These are phyloP conservation scores for Fusarium continuum DNA, from an alignment of 2,329 filamentous ascomycete species.

Conservation along the genomic window DNA sequence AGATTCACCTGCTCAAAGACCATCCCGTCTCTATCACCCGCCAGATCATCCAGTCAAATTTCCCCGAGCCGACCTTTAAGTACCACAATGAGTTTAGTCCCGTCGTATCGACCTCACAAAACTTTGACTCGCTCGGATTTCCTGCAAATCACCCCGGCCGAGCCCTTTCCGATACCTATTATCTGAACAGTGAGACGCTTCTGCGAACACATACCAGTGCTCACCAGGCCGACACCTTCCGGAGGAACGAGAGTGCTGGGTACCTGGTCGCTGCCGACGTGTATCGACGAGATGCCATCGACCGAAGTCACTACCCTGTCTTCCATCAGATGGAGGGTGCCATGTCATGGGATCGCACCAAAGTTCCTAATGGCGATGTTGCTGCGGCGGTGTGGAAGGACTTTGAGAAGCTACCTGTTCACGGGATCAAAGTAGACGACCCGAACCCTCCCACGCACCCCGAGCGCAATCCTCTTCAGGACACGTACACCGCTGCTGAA, in stretches of 20 bases:
- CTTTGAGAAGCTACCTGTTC: conserved; percentile 74
- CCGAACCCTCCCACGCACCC: conserved; percentile 80
- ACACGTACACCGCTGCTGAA: conserved; percentile 72
- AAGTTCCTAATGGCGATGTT: conserved; percentile 66
- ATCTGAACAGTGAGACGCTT: conserved; percentile 84
- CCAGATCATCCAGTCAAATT: conserved; percentile 89
- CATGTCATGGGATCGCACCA: conserved; percentile 81
- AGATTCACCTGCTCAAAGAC: conserved; percentile 88
- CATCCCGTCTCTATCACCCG: conserved; percentile 93
- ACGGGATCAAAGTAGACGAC: conserved; percentile 82
- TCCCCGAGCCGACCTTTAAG: conserved; percentile 75
- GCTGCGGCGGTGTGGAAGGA: conserved; percentile 75
- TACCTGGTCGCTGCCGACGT: conserved; percentile 95
- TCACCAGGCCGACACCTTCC: conserved; percentile 86
- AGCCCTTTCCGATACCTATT: conserved; percentile 91
- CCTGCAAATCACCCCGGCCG: conserved; percentile 87
- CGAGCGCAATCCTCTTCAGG: conserved; percentile 84
- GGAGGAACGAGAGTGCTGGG: conserved; percentile 74
- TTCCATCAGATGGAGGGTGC: conserved; percentile 99
- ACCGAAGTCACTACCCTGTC: conserved; percentile 92
- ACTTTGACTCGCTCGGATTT: conserved; percentile 98
- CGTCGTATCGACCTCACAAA: conserved; percentile 84
- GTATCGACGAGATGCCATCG: conserved; percentile 93
- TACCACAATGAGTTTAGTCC: conserved; percentile 83
- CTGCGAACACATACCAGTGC: conserved; percentile 94